phyloP scores from a whole-genome alignment of 164 flowering plant genomes.

The Taxillus chinensis region DNA sequence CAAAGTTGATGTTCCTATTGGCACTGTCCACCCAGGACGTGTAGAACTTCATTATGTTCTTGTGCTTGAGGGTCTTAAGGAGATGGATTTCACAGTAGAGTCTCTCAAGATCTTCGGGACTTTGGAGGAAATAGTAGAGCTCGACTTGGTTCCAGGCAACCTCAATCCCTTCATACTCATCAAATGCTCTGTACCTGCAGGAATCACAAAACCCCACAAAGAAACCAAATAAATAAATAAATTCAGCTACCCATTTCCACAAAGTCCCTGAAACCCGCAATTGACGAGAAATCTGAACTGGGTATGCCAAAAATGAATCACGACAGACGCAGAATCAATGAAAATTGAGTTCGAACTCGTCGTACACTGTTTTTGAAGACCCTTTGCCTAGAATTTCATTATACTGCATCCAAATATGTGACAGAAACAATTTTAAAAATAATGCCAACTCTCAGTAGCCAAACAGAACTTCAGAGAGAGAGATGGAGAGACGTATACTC shows the following conservation, averaged over 20 bases:
- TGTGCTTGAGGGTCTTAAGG: slow-evolving; percentile 82
- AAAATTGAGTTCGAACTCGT: neutral
- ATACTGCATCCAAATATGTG: neutral
- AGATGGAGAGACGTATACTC: no score
- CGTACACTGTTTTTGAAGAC: no score
- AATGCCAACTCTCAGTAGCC: no score
- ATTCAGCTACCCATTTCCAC: slow-evolving; percentile 5
- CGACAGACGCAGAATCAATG: no score
- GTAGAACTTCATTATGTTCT: slow-evolving; percentile 89
- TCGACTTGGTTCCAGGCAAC: slow-evolving; percentile 99
- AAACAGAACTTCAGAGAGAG: neutral
- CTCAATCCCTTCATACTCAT: slow-evolving; percentile 95
- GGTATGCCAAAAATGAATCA: neutral
- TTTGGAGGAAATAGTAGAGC: slow-evolving; percentile 66
- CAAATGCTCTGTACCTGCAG: slow-evolving; percentile 82
- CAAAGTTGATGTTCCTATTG: slow-evolving; percentile 84
- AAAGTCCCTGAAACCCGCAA: neutral
- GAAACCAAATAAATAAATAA: neutral
- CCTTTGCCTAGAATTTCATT: no score
- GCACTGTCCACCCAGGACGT: slow-evolving; percentile 82
- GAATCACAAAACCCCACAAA: neutral
- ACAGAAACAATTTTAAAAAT: neutral
- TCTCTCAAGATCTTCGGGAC: slow-evolving; percentile 86
- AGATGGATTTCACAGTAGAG: slow-evolving; percentile 89
- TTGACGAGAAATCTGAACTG: neutral